Conservation (phyloP, 139 green algal species). For the Parachlorella kessleri region DNA sequence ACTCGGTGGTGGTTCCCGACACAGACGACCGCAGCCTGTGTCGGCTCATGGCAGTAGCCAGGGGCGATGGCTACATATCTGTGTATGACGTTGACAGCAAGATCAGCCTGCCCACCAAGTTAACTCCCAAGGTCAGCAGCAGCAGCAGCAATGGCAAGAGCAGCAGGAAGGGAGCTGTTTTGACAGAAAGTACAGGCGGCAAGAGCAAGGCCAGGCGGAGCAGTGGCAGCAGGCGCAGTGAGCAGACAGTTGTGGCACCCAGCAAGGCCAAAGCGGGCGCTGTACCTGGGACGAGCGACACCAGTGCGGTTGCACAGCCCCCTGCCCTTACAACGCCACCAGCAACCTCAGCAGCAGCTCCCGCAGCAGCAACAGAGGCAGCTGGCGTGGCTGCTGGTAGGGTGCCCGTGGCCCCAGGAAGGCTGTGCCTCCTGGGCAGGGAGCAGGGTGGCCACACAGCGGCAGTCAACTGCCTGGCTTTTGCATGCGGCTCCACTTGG, state of each 20-base stretch:
- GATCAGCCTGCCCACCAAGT: not conserved
- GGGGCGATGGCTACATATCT: constrained; percentile 52
- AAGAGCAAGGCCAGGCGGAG: constrained; percentile 5
- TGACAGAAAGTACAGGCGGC: not conserved
- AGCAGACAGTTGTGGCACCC: not conserved
- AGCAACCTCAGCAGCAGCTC: too few species aligned
- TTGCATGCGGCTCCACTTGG: not conserved
- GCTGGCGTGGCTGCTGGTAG: too few species aligned
- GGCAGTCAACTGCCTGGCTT: constrained; percentile 32
- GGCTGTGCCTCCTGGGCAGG: constrained; percentile 18
- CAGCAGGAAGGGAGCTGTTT: too few species aligned
- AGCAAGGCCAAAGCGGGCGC: too few species aligned
- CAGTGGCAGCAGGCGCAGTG: constrained; percentile 4
- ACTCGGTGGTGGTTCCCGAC: constrained; percentile 43
- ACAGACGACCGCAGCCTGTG: constrained; percentile 12
- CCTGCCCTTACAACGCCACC: too few species aligned
- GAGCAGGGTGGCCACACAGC: constrained; percentile 33
- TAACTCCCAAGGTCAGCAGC: not conserved
- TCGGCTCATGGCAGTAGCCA: constrained; percentile 40
- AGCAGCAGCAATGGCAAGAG: constrained; percentile 2
- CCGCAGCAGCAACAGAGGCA: too few species aligned
- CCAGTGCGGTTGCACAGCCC: too few species aligned
- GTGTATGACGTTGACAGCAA: constrained; percentile 43
- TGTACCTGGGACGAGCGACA: too few species aligned
- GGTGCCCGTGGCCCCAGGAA: not conserved